A percentile compares a stretch with the other conserved stretches of the same genome.
These are phyloP conservation scores for Fusarium virguliforme DNA, from an alignment of 2,329 filamentous ascomycete genomes.

Conservation along the genomic window DNA sequence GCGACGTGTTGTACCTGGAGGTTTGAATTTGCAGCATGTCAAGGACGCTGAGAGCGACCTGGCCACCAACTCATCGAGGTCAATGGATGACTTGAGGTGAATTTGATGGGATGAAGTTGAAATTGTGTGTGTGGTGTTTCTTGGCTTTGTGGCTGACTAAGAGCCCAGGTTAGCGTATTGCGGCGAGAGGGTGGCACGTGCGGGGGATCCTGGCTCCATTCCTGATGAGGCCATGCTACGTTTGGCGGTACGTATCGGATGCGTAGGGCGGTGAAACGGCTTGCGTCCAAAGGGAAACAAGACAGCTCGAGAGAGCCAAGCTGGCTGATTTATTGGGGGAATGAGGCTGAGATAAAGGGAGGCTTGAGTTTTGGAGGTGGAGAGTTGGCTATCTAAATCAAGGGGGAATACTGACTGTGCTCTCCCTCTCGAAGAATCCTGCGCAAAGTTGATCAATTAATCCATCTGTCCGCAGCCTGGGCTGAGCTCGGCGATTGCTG, in stretches of 20 bases:
- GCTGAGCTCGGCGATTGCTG: constrained; percentile 13
- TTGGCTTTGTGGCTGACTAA: constrained; percentile 40
- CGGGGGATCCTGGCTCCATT: constrained; percentile 37
- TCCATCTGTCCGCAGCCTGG: constrained; percentile 4
- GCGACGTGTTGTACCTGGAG: background rate
- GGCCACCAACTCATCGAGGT: background rate
- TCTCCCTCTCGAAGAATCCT: constrained; percentile 8
- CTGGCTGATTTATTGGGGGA: background rate
- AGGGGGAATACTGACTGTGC: constrained; percentile 7
- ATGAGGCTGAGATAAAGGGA: constrained; percentile 11
- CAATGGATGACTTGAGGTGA: constrained; percentile 5
- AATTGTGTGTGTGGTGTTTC: constrained; percentile 38
- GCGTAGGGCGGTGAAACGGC: constrained; percentile 32
- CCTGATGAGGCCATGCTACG: constrained; percentile 21
- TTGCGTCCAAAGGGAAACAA: constrained; percentile 7
- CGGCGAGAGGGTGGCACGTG: constrained; percentile 31
- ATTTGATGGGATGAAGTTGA: constrained; percentile 37
- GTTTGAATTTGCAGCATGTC: too few relatives aligned
- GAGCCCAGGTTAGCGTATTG: constrained; percentile 22
- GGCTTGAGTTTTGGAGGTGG: background rate
- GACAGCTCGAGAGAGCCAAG: constrained; percentile 8
- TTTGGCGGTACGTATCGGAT: background rate
- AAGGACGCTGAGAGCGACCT: background rate
- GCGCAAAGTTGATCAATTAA: background rate
- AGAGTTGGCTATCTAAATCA: background rate